phyloP scores from a whole-genome alignment of 305 asterid species.

The Fraxinus angustifolia region DNA sequence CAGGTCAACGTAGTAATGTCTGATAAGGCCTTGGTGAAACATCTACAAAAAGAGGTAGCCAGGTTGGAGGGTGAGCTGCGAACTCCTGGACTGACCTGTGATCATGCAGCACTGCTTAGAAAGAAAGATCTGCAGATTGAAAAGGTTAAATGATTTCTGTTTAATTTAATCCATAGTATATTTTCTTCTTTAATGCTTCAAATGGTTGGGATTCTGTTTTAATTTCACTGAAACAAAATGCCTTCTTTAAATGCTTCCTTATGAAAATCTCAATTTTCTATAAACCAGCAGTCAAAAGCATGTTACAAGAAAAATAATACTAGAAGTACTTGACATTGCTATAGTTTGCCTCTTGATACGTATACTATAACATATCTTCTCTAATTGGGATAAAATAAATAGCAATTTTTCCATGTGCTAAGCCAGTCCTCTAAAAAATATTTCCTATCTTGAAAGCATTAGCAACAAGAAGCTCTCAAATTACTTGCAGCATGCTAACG shows the following conservation, averaged over 20 bases:
- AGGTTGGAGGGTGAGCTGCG: conserved; percentile 86
- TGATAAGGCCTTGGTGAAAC: conserved; percentile 96
- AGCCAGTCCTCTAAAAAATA: background rate
- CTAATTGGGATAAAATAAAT: background rate
- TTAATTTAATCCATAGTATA: background rate
- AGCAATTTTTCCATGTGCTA: background rate
- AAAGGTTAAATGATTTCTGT: conserved; percentile 48
- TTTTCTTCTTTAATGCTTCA: conserved; percentile 5
- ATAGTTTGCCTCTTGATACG: background rate
- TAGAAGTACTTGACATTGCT: background rate
- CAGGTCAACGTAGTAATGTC: conserved; percentile 95
- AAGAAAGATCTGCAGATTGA: conserved; percentile 88
- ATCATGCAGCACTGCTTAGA: conserved; percentile 59
- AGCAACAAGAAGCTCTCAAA: background rate
- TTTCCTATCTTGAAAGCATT: background rate
- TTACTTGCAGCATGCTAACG: conserved; percentile 14
- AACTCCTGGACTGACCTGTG: conserved; percentile 67
- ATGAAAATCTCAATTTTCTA: background rate
- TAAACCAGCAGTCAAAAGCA: background rate
- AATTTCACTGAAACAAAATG: conserved; percentile 6
- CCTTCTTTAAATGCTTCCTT: background rate
- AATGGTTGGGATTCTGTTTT: background rate
- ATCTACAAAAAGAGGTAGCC: conserved; percentile 91
- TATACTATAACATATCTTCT: background rate
- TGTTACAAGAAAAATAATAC: background rate